These are phyloP conservation scores for Thinopyrum elongatum DNA, from an alignment of 176 grass and related monocot genomes.

Conservation along the genomic window DNA sequence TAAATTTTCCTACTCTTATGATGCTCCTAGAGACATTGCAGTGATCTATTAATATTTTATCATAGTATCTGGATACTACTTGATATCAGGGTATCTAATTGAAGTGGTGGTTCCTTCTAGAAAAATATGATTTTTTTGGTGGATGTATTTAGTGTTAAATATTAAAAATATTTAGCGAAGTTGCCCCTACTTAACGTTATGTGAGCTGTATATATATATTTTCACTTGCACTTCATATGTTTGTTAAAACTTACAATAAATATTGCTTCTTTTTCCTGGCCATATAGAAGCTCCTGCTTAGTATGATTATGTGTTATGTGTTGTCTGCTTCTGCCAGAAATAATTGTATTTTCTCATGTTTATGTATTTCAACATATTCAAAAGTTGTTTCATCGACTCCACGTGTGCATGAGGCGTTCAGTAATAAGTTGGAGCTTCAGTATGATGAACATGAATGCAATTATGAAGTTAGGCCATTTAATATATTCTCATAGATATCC, in stretches of 20 bases:
- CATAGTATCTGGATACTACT: background rate
- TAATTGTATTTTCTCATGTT: background rate
- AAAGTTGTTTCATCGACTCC: background rate
- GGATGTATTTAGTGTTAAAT: background rate
- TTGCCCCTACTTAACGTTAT: background rate
- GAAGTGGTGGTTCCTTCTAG: background rate
- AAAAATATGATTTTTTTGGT: background rate
- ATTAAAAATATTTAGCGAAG: background rate
- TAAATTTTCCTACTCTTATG: constrained; percentile 17
- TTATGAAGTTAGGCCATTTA: too few relatives aligned
- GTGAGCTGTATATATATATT: background rate
- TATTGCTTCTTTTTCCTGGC: background rate
- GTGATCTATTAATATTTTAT: background rate
- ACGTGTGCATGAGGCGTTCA: background rate
- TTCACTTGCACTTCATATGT: background rate
- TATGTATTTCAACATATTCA: background rate
- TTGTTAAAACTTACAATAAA: background rate
- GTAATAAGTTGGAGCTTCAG: background rate
- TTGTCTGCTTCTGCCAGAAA: background rate
- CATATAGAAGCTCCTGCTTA: background rate
- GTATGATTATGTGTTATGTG: background rate
- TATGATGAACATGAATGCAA: background rate
- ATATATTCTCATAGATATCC: too few relatives aligned
- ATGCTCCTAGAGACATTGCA: background rate
- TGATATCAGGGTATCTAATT: constrained; percentile 14